Evolutionary conservation across 2,329 filamentous ascomycete species (phyloP), one percentile per base, ranked within the genome.

Genomic region (Calonectria montana): DNA sequence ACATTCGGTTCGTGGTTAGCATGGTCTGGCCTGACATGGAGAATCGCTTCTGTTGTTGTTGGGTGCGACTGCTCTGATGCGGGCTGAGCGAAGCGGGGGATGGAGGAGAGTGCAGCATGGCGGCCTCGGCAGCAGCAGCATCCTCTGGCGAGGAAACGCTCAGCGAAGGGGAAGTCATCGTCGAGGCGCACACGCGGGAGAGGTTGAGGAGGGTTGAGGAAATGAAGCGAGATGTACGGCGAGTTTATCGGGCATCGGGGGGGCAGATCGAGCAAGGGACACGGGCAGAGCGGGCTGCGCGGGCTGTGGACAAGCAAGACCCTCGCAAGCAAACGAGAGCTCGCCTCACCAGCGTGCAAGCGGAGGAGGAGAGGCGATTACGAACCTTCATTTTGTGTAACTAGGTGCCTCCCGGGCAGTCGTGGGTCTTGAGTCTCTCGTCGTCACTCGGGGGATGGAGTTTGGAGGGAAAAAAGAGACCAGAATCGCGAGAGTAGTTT

Each of bases 1-100:
- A 76, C 47, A 84, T 78, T 80, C 84, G 83, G 83, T 86, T 85
- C 47, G 80, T 80, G 71, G 82, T 88, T 82, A 88, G 87, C 78
- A 68, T 76, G 72, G 67, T 48, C 57, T 74, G 66, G 66, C 71
- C 66, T 72, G 73, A 76, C 65, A 65, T 53, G 59, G 69, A 74
- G 16, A 57, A 35, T 25, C 57, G 57, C 62, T 62, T 62, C 70
- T 70, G 69, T 69, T 41, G 53, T 43, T 70, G 61, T 45, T 69
- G 53, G 70, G 66, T 67, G 68, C 69, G 69, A 75, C 57, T 64
- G 23, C 35, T 21, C 50, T 67, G 70, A 57, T 23, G 69, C 74
- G 55, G 25, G 63, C 70, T 48, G 55, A 57, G 25, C 15, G 55
- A 47, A 57, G 63, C 53, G 63, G 68, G 35, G 27, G 39, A 53